Conservation (phyloP, 2,329 filamentous ascomycete genomes). For the Pestalotiopsis sp. region DNA sequence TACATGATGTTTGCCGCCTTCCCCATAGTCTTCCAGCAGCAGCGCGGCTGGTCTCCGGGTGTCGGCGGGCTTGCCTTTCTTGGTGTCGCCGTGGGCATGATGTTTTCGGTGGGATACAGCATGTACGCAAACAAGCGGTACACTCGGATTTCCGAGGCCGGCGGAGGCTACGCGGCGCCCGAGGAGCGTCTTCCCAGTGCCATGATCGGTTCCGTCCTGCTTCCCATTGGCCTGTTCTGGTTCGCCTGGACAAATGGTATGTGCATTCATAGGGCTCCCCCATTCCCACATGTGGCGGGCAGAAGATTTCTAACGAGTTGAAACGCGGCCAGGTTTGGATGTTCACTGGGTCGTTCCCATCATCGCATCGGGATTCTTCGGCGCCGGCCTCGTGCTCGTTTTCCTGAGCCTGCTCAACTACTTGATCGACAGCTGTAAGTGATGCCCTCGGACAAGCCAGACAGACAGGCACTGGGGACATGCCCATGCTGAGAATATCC, state of each 20-base stretch:
- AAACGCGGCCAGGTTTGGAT: constrained; percentile 26
- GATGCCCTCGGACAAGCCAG: neutral
- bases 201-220: constrained; percentile 62
- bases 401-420: constrained; percentile 62
- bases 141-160: constrained; percentile 25
- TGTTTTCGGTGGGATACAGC: constrained; percentile 58
- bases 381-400: constrained; percentile 49
- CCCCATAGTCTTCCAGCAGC: constrained; percentile 66
- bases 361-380: constrained; percentile 38
- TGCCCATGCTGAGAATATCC: too few relatives aligned
- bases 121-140: constrained; percentile 60
- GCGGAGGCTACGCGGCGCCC: constrained; percentile 60
- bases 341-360: constrained; percentile 56
- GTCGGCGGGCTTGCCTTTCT: constrained; percentile 68
- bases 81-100: constrained; percentile 70
- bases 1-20: constrained; percentile 61
- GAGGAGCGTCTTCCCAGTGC: constrained; percentile 67
- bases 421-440: constrained; percentile 53
- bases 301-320: neutral
- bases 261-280: neutral
- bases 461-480: too few relatives aligned
- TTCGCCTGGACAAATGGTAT: constrained; percentile 67
- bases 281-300: neutral
- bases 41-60: constrained; percentile 61
- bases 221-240: constrained; percentile 70